These are phyloP conservation scores for Cystobasidium ongulense DNA, from an alignment of 768 basidiomycete species.

Conservation along the genomic window DNA sequence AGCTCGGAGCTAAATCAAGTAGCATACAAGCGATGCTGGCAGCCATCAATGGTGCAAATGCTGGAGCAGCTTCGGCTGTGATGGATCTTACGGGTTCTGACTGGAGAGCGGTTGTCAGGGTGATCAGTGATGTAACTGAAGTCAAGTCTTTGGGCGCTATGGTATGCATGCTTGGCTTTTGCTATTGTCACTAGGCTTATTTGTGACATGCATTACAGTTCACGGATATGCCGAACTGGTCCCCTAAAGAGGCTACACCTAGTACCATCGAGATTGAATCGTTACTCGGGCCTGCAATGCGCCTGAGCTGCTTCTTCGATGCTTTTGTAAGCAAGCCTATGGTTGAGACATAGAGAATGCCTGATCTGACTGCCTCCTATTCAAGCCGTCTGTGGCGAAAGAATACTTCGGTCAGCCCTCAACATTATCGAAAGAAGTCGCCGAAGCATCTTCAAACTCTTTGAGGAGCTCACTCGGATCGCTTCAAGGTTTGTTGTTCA, in stretches of 20 bases:
- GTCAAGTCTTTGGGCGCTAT: constrained; percentile 74
- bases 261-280: constrained; percentile 49
- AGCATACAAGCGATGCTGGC: constrained; percentile 34
- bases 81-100: constrained; percentile 43
- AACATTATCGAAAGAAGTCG: constrained; percentile 62
- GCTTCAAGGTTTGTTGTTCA: constrained; percentile 63
- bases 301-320: constrained; percentile 85
- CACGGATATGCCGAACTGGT: constrained; percentile 16
- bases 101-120: constrained; percentile 80
- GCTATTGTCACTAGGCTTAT: neutral
- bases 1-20: constrained; percentile 42
- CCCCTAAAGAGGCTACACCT: neutral
- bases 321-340: neutral
- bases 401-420: constrained; percentile 77
- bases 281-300: constrained; percentile 71
- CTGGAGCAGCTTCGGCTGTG: constrained; percentile 1
- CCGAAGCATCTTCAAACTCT: constrained; percentile 74
- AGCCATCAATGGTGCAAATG: constrained; percentile 3
- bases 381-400: constrained; percentile 53
- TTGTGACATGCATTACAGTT: neutral
- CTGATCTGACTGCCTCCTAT: neutral
- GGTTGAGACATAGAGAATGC: neutral
- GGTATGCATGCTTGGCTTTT: constrained; percentile 44
- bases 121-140: constrained; percentile 68
- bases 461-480: constrained; percentile 60